Evolutionary conservation across 2,329 filamentous ascomycete genomes (phyloP).

Genomic region (Penicillium sp.): DNA sequence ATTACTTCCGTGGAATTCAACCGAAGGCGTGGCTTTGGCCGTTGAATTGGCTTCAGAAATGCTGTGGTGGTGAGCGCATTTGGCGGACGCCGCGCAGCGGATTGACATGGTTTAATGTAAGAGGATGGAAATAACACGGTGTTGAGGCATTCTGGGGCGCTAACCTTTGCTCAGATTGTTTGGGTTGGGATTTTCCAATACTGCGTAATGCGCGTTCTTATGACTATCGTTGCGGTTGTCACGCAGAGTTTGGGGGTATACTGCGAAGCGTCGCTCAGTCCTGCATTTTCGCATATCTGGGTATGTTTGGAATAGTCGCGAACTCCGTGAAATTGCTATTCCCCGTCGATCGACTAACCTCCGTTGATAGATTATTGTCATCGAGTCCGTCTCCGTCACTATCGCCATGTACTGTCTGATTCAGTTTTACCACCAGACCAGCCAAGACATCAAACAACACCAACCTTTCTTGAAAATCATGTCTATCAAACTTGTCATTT

Average conservation of each 20-base stretch:
- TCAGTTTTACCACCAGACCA: conserved; percentile 79
- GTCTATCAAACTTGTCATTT: conserved; percentile 87
- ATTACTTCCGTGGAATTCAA: conserved; percentile 66
- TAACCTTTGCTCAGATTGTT: conserved; percentile 40
- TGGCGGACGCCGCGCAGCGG: conserved; percentile 72
- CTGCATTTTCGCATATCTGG: conserved; percentile 81
- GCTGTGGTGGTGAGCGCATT: conserved; percentile 61
- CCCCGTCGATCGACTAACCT: neutral
- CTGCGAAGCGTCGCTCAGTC: conserved; percentile 73
- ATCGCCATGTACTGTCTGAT: conserved; percentile 87
- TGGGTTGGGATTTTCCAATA: conserved; percentile 84
- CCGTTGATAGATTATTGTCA: conserved; percentile 53
- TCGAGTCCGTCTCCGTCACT: conserved; percentile 69
- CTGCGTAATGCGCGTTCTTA: conserved; percentile 73
- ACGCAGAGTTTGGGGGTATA: conserved; percentile 67
- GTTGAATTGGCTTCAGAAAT: conserved; percentile 64
- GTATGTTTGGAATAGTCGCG: conserved; percentile 40
- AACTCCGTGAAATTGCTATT: neutral
- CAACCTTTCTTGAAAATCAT: conserved; percentile 74
- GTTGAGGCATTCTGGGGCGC: neutral
- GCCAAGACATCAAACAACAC: conserved; percentile 63
- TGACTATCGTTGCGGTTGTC: conserved; percentile 73
- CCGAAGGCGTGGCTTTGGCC: conserved; percentile 72
- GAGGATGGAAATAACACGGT: neutral
- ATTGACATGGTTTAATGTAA: conserved; percentile 67